These are phyloP conservation scores for Terana coerulea DNA, from an alignment of 768 basidiomycete genomes.

Conservation along the genomic window DNA sequence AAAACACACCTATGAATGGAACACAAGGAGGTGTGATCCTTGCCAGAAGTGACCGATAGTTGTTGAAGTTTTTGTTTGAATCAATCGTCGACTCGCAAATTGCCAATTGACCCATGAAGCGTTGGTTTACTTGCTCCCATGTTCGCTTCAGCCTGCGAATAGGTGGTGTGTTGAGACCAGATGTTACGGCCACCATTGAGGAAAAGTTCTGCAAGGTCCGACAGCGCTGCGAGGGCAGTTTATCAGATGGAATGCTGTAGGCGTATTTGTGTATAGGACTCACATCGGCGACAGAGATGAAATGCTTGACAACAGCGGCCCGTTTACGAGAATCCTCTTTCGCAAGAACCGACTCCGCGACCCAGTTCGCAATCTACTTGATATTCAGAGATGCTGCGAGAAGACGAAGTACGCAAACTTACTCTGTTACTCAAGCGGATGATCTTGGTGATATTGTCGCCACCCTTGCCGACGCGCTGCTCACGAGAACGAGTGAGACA, in stretches of 20 bases:
- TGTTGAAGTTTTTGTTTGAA: slow-evolving; percentile 90
- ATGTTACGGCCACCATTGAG: slow-evolving; percentile 90
- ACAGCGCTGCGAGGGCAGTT: slow-evolving; percentile 78
- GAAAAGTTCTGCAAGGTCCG: slow-evolving; percentile 90
- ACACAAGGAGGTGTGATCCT: slow-evolving; percentile 89
- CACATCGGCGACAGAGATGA: slow-evolving; percentile 90
- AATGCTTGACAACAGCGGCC: slow-evolving; percentile 79
- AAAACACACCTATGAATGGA: slow-evolving; percentile 82
- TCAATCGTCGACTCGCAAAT: slow-evolving; percentile 88
- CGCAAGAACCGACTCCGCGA: slow-evolving; percentile 76
- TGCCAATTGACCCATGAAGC: slow-evolving; percentile 66
- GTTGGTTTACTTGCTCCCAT: slow-evolving; percentile 81
- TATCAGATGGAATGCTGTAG: background rate
- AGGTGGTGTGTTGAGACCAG: slow-evolving; percentile 92
- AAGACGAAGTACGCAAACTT: background rate
- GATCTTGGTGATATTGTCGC: slow-evolving; percentile 81
- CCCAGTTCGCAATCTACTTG: slow-evolving; percentile 86
- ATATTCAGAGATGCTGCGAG: slow-evolving; percentile 1
- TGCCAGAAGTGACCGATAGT: slow-evolving; percentile 82
- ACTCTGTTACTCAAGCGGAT: slow-evolving; percentile 88
- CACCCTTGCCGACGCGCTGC: slow-evolving; percentile 44
- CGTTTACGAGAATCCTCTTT: slow-evolving; percentile 83
- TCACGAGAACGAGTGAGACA: slow-evolving; percentile 82
- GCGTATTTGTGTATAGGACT: slow-evolving; percentile 34
- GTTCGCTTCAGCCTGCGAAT: slow-evolving; percentile 90